Base-by-base conservation (phyloP, 345 rosid genomes). In the Brassica juncea region DNA sequence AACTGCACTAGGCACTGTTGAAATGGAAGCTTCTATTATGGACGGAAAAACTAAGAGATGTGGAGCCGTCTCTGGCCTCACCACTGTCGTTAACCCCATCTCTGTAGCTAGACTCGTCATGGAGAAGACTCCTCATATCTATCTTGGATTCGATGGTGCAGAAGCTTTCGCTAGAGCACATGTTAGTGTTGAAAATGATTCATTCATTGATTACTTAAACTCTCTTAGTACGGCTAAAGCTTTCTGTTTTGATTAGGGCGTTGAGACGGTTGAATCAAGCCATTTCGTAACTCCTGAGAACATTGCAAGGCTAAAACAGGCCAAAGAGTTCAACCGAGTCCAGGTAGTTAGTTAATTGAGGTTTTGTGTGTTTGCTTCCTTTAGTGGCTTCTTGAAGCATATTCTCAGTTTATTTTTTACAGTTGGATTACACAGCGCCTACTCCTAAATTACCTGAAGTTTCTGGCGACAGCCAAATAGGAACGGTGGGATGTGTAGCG, bases 1-100 rank as follows among this genome's bases (percentile, higher is more conserved):
- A 6, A 94, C 93, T 42, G 60, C 68, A 2, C 70, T 67, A 8
- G 99, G 98, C 71, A 90, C 98, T 2, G 88, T 94, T 54, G 99
- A 94, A 85, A 94, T 94, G 99, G 99, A 94, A 83, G 98, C 99
- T 84, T 85, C 89, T 52, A 94, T 94, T 27, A 92, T 94, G 99
- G 98, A 94, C 63, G 99, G 99, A 3, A 92, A 87, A 34, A 85
- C 98, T 0, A 92, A 84, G 84, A 83, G 80, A 28, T 92, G 99
- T 63, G 99, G 99, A 75, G 98, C 95, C 4, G 99, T 94, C 80
- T 88, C 92, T 25, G 99, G 99, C 37, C 86, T 94, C 52, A 88
- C 89, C 35, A 92, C 98, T 32, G 93, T 94, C 16, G 90, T 92
- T 71, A 94, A 94, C 63, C 84, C 99, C 12, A 78, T 92, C 60